Percentiles rank a stretch among this genome's conserved stretches.
Conservation (phyloP, 192 early-diverging fungal genomes). For the Spizellomyces sp. region DNA sequence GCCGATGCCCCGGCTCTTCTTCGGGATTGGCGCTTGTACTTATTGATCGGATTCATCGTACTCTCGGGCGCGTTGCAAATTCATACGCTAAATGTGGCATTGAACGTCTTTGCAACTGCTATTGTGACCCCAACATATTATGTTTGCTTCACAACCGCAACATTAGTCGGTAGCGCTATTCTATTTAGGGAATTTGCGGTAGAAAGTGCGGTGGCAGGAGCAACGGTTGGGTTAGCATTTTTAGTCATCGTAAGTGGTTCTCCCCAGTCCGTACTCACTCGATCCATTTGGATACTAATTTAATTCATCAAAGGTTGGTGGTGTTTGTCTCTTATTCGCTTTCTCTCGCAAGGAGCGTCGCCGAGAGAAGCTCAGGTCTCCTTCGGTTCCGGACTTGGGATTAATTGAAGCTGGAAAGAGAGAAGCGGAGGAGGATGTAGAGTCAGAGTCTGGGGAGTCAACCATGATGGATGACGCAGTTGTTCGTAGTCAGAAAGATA, state of each 20-base stretch:
- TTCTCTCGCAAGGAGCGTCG: conserved; percentile 21
- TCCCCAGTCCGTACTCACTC: background rate
- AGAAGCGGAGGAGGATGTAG: too few relatives aligned
- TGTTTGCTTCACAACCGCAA: conserved; percentile 72
- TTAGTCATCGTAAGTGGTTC: conserved; percentile 48
- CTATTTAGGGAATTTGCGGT: conserved; percentile 63
- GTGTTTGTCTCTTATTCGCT: conserved; percentile 51
- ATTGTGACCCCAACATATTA: conserved; percentile 78
- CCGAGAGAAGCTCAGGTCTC: background rate
- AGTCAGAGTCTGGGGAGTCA: too few relatives aligned
- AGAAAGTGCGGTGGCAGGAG: conserved; percentile 22
- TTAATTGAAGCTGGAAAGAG: background rate
- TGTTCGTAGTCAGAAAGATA: too few relatives aligned
- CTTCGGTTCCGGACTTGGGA: background rate
- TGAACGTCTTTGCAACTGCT: conserved; percentile 70
- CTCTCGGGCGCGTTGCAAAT: conserved; percentile 60
- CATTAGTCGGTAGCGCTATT: conserved; percentile 65
- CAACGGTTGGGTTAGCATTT: conserved; percentile 47
- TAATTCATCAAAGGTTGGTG: conserved; percentile 29
- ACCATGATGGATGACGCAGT: too few relatives aligned
- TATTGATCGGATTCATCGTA: conserved; percentile 58
- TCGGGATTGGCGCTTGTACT: conserved; percentile 68
- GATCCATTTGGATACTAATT: background rate
- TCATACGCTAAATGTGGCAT: conserved; percentile 72
- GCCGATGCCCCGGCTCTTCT: conserved; percentile 56